phyloP scores from a whole-genome alignment of 805 yeast species.

The Yamadazyma olivae region DNA sequence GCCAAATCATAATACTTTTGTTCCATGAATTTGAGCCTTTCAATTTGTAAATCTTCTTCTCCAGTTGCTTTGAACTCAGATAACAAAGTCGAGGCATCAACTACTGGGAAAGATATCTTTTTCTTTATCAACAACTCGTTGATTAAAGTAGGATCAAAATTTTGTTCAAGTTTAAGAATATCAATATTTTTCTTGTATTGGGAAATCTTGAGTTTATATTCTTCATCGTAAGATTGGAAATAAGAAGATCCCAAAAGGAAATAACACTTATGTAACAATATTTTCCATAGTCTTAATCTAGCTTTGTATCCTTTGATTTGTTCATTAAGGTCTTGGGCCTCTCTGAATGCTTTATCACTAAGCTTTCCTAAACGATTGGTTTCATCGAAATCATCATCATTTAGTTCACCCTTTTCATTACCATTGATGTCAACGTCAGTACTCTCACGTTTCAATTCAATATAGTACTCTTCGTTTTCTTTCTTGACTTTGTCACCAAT shows the following conservation, averaged over 20 bases:
- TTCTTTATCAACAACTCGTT: slow-evolving; percentile 17
- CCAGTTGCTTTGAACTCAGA: background rate
- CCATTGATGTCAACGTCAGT: background rate
- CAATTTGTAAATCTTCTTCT: slow-evolving; percentile 6
- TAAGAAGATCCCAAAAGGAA: slow-evolving; percentile 76
- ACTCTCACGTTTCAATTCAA: slow-evolving; percentile 13
- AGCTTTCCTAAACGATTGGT: background rate
- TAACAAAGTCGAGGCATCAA: background rate
- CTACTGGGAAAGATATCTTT: background rate
- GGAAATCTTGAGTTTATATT: slow-evolving; percentile 24
- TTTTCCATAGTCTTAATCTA: slow-evolving; percentile 49
- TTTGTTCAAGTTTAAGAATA: background rate
- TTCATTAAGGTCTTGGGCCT: slow-evolving; percentile 19
- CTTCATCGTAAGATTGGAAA: slow-evolving; percentile 48
- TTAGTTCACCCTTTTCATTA: slow-evolving; percentile 5
- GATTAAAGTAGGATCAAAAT: slow-evolving; percentile 13
- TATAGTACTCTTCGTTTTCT: slow-evolving; percentile 18
- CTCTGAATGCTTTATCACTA: slow-evolving; percentile 7
- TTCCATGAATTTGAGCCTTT: slow-evolving; percentile 21
- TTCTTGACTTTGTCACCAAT: slow-evolving; percentile 9
- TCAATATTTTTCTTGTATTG: slow-evolving; percentile 6
- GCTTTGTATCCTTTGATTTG: slow-evolving; percentile 18
- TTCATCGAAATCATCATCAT: background rate
- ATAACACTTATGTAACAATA: slow-evolving; percentile 69
- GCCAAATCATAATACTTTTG: slow-evolving; percentile 31